Evolutionary conservation across 441 rosid species (phyloP).

Genomic region (Croton setiger): DNA sequence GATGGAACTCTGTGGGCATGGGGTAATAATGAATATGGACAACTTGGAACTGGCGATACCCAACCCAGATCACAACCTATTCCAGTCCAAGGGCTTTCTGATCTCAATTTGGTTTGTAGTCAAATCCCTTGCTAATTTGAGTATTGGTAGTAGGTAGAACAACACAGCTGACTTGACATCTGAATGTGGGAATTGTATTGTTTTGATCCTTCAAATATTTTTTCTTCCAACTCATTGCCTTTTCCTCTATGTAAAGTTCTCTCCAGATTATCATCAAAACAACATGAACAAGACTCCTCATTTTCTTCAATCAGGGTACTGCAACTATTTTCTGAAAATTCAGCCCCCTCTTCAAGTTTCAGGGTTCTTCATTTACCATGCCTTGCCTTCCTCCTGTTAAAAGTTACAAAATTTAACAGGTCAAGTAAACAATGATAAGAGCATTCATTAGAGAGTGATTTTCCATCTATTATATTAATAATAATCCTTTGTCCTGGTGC

Average conservation of each 20-base stretch:
- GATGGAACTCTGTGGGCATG: conserved; percentile 97
- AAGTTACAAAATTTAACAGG: not conserved
- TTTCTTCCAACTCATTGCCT: not conserved
- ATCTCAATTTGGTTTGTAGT: conserved; percentile 70
- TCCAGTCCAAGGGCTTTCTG: conserved; percentile 80
- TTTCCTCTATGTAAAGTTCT: not conserved
- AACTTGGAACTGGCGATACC: conserved; percentile 99
- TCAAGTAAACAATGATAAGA: not conserved
- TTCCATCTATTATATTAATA: no score
- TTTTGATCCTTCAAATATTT: not conserved
- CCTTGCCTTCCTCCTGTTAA: conserved; percentile 1
- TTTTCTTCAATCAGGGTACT: not conserved
- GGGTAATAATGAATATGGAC: conserved; percentile 99
- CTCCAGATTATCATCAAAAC: not conserved
- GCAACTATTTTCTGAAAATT: not conserved
- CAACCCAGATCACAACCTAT: conserved; percentile 97
- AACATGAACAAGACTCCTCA: not conserved
- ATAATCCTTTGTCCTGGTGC: no score
- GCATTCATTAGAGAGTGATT: no score
- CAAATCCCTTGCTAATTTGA: not conserved
- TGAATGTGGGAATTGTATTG: not conserved
- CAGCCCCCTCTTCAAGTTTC: not conserved
- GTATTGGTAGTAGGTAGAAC: not conserved
- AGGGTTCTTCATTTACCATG: not conserved
- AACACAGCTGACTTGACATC: not conserved